Conservation (phyloP, 495 filamentous ascomycete genomes). For the Margaritispora aquatica region DNA sequence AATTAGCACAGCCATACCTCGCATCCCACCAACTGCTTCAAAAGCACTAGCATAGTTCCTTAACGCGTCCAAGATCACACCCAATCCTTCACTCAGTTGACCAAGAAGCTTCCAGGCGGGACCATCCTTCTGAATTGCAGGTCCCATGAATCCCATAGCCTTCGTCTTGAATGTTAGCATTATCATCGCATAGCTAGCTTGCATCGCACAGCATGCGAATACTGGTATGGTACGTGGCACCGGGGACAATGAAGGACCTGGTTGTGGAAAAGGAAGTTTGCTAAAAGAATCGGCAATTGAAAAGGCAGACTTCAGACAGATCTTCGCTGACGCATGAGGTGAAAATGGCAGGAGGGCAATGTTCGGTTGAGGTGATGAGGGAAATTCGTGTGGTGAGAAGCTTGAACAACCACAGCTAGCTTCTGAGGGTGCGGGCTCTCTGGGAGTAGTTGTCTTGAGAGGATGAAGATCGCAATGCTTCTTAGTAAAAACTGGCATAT, state of each 20-base stretch:
- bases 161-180: constrained; percentile 33
- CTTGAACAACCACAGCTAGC: constrained; percentile 12
- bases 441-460: constrained; percentile 26
- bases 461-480: constrained; percentile 52
- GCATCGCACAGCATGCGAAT: constrained; percentile 58
- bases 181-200: constrained; percentile 54
- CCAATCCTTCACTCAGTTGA: constrained; percentile 47
- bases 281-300: constrained; percentile 46
- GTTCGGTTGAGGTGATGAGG: constrained; percentile 24
- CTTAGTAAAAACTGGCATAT: constrained; percentile 52
- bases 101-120: constrained; percentile 40
- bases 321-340: constrained; percentile 46
- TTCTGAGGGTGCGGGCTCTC: constrained; percentile 11
- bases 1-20: constrained; percentile 35
- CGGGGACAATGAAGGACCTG: constrained; percentile 29
- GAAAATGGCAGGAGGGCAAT: constrained; percentile 41
- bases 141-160: constrained; percentile 41
- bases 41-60: constrained; percentile 53
- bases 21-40: constrained; percentile 56
- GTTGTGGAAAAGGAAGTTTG: constrained; percentile 43
- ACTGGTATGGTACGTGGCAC: constrained; percentile 45
- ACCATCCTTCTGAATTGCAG: constrained; percentile 27
- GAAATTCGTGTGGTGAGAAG: constrained; percentile 22
- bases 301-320: constrained; percentile 46
- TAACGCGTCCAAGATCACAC: constrained; percentile 41